phyloP scores from a whole-genome alignment of 768 basidiomycete genomes.

The Steccherinum ochraceum region DNA sequence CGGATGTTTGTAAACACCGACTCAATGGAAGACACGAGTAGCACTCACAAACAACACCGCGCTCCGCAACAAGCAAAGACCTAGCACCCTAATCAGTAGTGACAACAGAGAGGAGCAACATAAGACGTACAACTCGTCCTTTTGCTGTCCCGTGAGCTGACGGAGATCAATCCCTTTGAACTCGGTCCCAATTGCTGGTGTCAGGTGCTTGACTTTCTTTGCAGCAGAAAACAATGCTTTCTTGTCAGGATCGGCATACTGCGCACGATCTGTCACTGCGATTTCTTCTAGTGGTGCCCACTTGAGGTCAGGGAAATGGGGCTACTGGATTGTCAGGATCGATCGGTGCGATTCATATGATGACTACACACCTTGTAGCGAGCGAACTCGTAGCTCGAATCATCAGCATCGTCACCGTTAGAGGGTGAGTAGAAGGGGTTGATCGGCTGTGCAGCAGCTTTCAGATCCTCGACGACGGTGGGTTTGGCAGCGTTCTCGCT shows the following conservation, averaged over 20 bases:
- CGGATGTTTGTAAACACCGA: not conserved
- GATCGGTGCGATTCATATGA: not conserved
- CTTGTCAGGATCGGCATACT: slow-evolving; percentile 66
- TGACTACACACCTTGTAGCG: slow-evolving; percentile 47
- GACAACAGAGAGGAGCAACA: not conserved
- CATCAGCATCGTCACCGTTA: slow-evolving; percentile 38
- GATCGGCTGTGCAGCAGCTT: slow-evolving; percentile 24
- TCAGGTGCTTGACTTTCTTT: slow-evolving; percentile 59
- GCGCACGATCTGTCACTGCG: slow-evolving; percentile 58
- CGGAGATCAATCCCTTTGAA: slow-evolving; percentile 67
- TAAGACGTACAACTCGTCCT: slow-evolving; percentile 68
- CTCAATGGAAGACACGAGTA: not conserved
- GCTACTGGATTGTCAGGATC: too few relatives aligned
- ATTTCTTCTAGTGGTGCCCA: slow-evolving; percentile 60
- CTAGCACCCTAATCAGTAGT: slow-evolving; percentile 27
- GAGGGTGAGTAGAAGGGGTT: slow-evolving; percentile 70
- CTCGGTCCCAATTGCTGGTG: slow-evolving; percentile 72
- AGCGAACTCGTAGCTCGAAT: slow-evolving; percentile 46
- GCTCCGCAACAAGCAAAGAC: slow-evolving; percentile 67
- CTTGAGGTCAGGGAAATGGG: slow-evolving; percentile 52
- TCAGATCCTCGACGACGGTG: not conserved
- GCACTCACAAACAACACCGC: slow-evolving; percentile 66
- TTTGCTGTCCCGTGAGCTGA: slow-evolving; percentile 59
- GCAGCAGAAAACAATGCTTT: slow-evolving; percentile 58
- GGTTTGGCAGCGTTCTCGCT: slow-evolving; percentile 19